Evolutionary conservation across 2,329 filamentous ascomycete genomes (phyloP), one percentile per base, ranked within the genome.

Genomic region (Ascomycota sp.): DNA sequence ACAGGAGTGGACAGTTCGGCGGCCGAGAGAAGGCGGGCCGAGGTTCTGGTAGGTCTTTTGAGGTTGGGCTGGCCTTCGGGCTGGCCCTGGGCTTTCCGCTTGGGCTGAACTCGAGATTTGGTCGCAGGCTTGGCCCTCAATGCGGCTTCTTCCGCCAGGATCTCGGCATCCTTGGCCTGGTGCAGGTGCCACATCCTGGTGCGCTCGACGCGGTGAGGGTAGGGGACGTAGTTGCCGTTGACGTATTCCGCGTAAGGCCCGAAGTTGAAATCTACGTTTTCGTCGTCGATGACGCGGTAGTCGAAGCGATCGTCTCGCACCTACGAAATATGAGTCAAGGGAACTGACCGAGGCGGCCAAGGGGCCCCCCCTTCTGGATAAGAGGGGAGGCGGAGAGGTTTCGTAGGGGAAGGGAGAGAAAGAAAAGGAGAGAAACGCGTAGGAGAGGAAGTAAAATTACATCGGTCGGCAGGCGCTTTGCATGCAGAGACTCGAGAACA

Each of bases 61-160:
- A 57, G 50, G 2, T 55, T 55, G 1, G 59, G 58, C 36, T 63
- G 57, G 15, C 55, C 57, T 13, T 66, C 63, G 1, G 52, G 53
- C 35, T 61, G 58, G 20, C 57, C 59, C 10, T 56, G 57, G 5
- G 63, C 57, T 40, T 58, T 65, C 17, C 65, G 59, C 48, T 69
- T 70, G 35, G 41, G 46, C 31, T 41, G 43, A 22, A 43, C 48
- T 28, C 42, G 51, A 27, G 40, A 52, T 40, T 38, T 44, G 30
- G 45, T 52, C 31, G n/a, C 43, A 34, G 38, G 52, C 40, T 34
- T 43, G 35, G 37, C 51, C 36, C 36, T 42, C 23, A 43, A 38
- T n/a, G n/a, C n/a, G n/a, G n/a, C n/a, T n/a, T n/a, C n/a, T n/a
- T 43, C 38, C 23, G 43, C 41, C 17, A 19, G 4, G 15, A 44